Evolutionary conservation across 2,329 filamentous ascomycete genomes (phyloP).

Genomic region (Peltaster fructicola): DNA sequence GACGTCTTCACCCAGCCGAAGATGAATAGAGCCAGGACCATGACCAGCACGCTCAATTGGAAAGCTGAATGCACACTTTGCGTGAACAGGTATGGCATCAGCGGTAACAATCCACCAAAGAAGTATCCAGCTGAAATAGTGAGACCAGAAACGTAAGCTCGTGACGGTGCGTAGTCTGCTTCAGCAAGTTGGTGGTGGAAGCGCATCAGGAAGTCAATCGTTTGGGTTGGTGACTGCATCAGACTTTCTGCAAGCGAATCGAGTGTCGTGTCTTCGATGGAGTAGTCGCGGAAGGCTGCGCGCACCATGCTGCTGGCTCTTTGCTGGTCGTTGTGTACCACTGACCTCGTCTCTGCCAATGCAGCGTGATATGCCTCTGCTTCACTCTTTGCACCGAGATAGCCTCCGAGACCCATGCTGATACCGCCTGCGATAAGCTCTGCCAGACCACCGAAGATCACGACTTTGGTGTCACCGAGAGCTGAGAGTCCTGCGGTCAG

Average conservation of each 20-base stretch:
- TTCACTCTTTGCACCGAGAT: slow-evolving; percentile 30
- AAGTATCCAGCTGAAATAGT: slow-evolving; percentile 54
- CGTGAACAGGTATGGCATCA: slow-evolving; percentile 48
- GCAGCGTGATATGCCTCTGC: slow-evolving; percentile 29
- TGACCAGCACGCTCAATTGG: slow-evolving; percentile 35
- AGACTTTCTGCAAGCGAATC: slow-evolving; percentile 3
- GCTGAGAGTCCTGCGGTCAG: slow-evolving; percentile 20
- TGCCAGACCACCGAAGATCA: slow-evolving; percentile 21
- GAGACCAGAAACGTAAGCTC: slow-evolving; percentile 36
- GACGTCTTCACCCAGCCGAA: slow-evolving; percentile 48
- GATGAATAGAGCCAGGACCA: slow-evolving; percentile 38
- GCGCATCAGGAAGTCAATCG: slow-evolving; percentile 28
- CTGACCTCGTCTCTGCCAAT: slow-evolving; percentile 22
- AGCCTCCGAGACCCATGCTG: slow-evolving; percentile 24
- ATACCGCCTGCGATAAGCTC: slow-evolving; percentile 23
- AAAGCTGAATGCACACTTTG: slow-evolving; percentile 29
- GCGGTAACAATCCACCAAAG: slow-evolving; percentile 47
- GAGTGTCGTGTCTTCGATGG: slow-evolving; percentile 18
- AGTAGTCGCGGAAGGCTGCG: slow-evolving; percentile 23
- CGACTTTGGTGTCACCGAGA: slow-evolving; percentile 19
- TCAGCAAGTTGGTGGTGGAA: slow-evolving; percentile 28
- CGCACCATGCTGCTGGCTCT: slow-evolving; percentile 23
- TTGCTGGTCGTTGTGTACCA: slow-evolving; percentile 20
- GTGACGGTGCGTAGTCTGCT: slow-evolving; percentile 21
- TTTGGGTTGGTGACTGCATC: slow-evolving; percentile 7